Evolutionary conservation across 2,329 filamentous ascomycete genomes (phyloP).

Genomic region (Diaporthe sp.): DNA sequence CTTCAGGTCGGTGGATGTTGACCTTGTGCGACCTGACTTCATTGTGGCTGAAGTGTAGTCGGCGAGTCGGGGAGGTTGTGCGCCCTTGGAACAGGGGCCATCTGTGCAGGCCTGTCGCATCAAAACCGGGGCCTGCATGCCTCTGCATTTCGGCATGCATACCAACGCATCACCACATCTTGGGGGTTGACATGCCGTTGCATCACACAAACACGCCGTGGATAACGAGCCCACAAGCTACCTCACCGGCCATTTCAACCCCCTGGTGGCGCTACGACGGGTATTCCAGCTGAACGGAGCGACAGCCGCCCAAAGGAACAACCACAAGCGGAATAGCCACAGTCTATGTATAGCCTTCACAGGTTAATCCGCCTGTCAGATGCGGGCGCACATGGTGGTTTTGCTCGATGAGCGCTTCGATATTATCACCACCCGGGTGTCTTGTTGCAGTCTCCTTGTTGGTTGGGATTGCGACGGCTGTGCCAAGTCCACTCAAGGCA

Average conservation of each 20-base stretch:
- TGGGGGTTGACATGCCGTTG: slow-evolving; percentile 28
- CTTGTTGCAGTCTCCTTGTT: not conserved
- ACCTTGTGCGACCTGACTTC: slow-evolving; percentile 22
- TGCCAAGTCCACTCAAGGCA: not conserved
- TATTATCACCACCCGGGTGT: not conserved
- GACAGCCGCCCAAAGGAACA: not conserved
- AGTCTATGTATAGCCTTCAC: slow-evolving; percentile 26
- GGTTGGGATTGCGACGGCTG: not conserved
- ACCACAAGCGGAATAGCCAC: slow-evolving; percentile 21
- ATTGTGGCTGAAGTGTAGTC: slow-evolving; percentile 34
- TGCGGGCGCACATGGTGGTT: not conserved
- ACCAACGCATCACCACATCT: slow-evolving; percentile 24
- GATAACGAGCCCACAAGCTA: not conserved
- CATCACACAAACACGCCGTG: slow-evolving; percentile 16
- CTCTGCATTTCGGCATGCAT: slow-evolving; percentile 24
- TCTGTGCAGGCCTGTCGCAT: slow-evolving; percentile 16
- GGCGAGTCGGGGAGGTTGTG: slow-evolving; percentile 34
- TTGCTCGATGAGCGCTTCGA: not conserved
- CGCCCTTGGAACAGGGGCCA: not conserved
- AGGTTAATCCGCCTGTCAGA: slow-evolving; percentile 18
- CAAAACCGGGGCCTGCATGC: slow-evolving; percentile 19
- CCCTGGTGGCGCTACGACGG: slow-evolving; percentile 2
- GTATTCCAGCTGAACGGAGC: slow-evolving; percentile 22
- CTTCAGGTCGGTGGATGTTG: slow-evolving; percentile 15
- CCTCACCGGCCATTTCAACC: not conserved